phyloP scores from a whole-genome alignment of 352 stramenopile genomes.

The Phytophthora ohioensis region DNA sequence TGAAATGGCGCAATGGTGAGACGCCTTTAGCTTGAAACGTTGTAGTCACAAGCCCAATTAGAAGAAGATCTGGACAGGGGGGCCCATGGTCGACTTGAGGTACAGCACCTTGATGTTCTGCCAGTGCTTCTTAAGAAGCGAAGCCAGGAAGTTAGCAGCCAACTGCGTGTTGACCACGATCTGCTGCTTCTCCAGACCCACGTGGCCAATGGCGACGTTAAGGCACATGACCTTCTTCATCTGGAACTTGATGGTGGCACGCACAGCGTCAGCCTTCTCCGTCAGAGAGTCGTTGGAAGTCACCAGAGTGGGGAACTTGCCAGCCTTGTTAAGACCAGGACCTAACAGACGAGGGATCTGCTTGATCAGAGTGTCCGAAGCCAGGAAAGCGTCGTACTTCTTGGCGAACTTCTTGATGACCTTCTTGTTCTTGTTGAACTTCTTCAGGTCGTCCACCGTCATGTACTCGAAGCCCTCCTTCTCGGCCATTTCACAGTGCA shows the following conservation, averaged over 20 bases:
- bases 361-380: slow-evolving; percentile 99
- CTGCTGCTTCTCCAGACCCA: slow-evolving; percentile 94
- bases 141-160: slow-evolving; percentile 99
- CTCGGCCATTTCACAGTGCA: slow-evolving; percentile 98
- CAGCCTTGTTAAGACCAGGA: slow-evolving; percentile 98
- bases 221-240: slow-evolving; percentile 99
- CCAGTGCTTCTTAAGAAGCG: slow-evolving; percentile 99
- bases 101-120: slow-evolving; percentile 99
- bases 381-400: slow-evolving; percentile 99
- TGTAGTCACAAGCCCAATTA: slow-evolving; percentile 65
- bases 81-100: slow-evolving; percentile 99
- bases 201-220: slow-evolving; percentile 98
- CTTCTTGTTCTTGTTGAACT: slow-evolving; percentile 99
- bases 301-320: slow-evolving; percentile 99
- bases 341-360: slow-evolving; percentile 99
- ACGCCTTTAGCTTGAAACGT: slow-evolving; percentile 23
- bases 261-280: slow-evolving; percentile 98
- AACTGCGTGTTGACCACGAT: slow-evolving; percentile 99
- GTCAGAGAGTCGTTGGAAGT: slow-evolving; percentile 95
- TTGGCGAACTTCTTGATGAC: slow-evolving; percentile 99
- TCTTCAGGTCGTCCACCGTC: slow-evolving; percentile 99
- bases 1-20: slow-evolving; percentile 35
- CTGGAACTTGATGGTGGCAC: slow-evolving; percentile 99
- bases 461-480: slow-evolving; percentile 98
- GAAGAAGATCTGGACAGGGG: slow-evolving; percentile 99